These are phyloP conservation scores for Triticum aestivum DNA, from an alignment of 176 grass and related monocot genomes.

Conservation along the genomic window IWGSC_CS_RefSeq_v2.1 NC_057812.1:383681390-383681889, in stretches of 20 bases:
- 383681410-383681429: conserved; percentile 26
- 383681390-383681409: neutral
- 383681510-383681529: neutral
- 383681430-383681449: conserved; percentile 96
- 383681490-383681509: conserved; percentile 43
- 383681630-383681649: neutral
- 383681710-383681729: too few relatives aligned
- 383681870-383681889: neutral
- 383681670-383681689: too few relatives aligned
- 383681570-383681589: neutral
- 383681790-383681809: too few relatives aligned
- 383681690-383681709: too few relatives aligned
- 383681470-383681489: conserved; percentile 57
- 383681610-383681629: conserved; percentile 1
- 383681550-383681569: neutral
- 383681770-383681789: too few relatives aligned
- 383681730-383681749: too few relatives aligned
- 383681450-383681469: conserved; percentile 98
- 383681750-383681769: too few relatives aligned
- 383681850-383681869: conserved; percentile 4
- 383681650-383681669: neutral
- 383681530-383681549: conserved; percentile 23
- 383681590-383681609: conserved; percentile 8
- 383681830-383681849: neutral
- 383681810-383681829: neutral